Percentiles rank a stretch among this genome's conserved stretches.
These are phyloP conservation scores for Gaeumannomyces tritici DNA, from an alignment of 2,329 filamentous ascomycete species.

Conservation along the genomic window DNA sequence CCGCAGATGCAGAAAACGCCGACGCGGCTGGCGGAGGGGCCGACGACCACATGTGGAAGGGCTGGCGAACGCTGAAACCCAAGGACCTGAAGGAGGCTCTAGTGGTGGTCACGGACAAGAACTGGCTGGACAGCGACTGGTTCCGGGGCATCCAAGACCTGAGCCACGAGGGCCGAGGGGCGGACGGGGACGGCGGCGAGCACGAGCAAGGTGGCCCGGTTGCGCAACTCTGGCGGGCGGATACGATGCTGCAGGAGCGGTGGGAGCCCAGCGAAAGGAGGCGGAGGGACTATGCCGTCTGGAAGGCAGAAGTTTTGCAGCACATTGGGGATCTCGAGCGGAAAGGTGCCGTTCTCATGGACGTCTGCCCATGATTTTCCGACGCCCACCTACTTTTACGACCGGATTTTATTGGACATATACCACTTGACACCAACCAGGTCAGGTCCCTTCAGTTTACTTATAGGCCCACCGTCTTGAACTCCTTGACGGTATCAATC, in stretches of 20 bases:
- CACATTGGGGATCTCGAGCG: constrained; percentile 29
- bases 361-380: constrained; percentile 9
- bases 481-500: constrained; percentile 52
- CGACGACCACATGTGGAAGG: constrained; percentile 39
- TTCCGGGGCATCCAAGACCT: constrained; percentile 49
- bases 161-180: constrained; percentile 19
- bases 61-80: constrained; percentile 37
- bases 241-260: constrained; percentile 67
- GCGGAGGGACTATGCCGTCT: constrained; percentile 49
- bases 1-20: neutral
- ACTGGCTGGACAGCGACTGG: constrained; percentile 56
- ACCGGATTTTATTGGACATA: neutral
- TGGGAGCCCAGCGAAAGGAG: constrained; percentile 60
- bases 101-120: constrained; percentile 42
- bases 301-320: constrained; percentile 52
- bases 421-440: no score
- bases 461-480: constrained; percentile 29
- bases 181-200: constrained; percentile 13
- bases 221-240: constrained; percentile 36
- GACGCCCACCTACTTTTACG: neutral
- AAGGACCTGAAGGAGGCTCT: constrained; percentile 55
- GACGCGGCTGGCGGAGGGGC: neutral
- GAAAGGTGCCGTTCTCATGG: constrained; percentile 6
- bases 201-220: constrained; percentile 13
- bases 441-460: neutral